Evolutionary conservation across 306 rosid genomes (phyloP).

Genomic region (Sicyos edulis): DNA sequence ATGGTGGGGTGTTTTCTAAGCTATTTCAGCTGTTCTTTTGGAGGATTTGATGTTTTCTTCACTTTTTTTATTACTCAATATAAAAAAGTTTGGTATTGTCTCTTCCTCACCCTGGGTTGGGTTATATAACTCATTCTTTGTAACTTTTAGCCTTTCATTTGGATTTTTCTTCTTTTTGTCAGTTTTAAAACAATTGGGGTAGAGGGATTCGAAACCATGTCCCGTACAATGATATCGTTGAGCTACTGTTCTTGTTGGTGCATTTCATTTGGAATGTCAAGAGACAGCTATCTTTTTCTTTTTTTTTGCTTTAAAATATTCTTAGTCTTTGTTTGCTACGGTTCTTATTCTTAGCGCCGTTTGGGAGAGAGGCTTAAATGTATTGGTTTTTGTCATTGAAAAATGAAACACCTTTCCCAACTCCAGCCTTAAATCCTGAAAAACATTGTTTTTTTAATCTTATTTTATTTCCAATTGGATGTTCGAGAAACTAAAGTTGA

Average conservation of each 20-base stretch:
- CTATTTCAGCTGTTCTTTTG: constrained; percentile 67
- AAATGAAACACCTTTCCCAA: not conserved
- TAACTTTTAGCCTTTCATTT: too few relatives aligned
- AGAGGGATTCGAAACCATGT: too few relatives aligned
- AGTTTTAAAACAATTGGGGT: too few relatives aligned
- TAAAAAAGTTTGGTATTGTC: constrained; percentile 41
- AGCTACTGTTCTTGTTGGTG: too few relatives aligned
- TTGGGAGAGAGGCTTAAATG: constrained; percentile 6
- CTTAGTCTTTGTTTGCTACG: constrained; percentile 29
- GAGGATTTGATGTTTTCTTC: constrained; percentile 63
- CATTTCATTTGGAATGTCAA: constrained; percentile 27
- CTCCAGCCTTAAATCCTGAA: not conserved
- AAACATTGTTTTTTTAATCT: not conserved
- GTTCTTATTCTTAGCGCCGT: constrained; percentile 5
- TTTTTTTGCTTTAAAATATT: constrained; percentile 9
- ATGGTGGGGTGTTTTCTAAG: constrained; percentile 56
- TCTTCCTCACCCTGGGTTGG: constrained; percentile 44
- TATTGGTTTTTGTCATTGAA: not conserved
- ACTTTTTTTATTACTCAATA: constrained; percentile 22
- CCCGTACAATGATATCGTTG: too few relatives aligned
- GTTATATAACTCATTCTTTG: constrained; percentile 23
- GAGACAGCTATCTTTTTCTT: constrained; percentile 48
- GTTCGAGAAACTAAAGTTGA: constrained; percentile 10
- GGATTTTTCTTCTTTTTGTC: too few relatives aligned
- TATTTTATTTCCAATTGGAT: constrained; percentile 8